Base-by-base conservation (phyloP, 176 grass and related monocot genomes). In the Zea luxurians region DNA sequence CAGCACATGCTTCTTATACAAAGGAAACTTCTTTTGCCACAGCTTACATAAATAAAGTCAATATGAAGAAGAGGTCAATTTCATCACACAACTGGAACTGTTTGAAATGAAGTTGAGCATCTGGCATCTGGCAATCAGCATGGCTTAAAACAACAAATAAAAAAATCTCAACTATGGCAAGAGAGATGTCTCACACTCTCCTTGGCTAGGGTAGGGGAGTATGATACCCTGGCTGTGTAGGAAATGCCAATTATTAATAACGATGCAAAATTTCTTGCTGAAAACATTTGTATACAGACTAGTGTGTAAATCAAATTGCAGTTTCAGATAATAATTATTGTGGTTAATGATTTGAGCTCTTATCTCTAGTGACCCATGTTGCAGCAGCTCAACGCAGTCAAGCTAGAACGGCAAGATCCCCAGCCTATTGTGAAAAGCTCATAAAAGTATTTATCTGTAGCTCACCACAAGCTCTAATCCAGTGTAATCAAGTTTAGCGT, bases 91-190 rank as follows among this genome's bases (percentile, higher is more conserved):
- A 75, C 37, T 38, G 16, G 55, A 76, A 81, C 10, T 11, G 17
- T 64, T 52, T 47, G 13, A 45, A n/a, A 76, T 64, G 21, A 76
- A 70, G 37, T 70, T 63, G 11, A 54, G 40, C 57, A 64, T n/a
- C 59, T 71, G 13, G 40, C 57, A 64, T n/a, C 59, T 71, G 13
- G 66, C 8, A 82, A 77, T 71, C 40, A 86, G 45, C 55, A 55
- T 52, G 20, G n/a, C 27, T 70, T 9, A 61, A 8, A 67, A 64
- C 16, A 11, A 8, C 1, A 16, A 41, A 46, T 21, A 47, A 27
- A 69, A 27, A 66, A 66, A 69, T 46, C 10, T 47, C 43, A 0
- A n/a, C 42, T 12, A 48, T 6, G 20, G 11, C 43, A 21, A 70
- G 11, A 27, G 18, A 70, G 67, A 48, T 10, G 67, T 8, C 20